Evolutionary conservation across 106 monocot species (phyloP).

Genomic region (Cymbidium sinense): DNA sequence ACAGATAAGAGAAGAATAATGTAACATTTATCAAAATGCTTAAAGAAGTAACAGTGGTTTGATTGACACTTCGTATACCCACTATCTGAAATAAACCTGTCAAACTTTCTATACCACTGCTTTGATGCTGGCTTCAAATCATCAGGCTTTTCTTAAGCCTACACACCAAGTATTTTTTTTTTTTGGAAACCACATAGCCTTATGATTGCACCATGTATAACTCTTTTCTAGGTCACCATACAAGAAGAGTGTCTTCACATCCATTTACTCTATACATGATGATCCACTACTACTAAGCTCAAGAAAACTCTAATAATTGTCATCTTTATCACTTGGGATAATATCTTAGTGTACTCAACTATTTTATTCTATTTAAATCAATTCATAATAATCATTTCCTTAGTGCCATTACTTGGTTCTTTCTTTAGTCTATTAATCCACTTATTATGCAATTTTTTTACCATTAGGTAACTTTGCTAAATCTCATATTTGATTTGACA

Average conservation of each 20-base stretch:
- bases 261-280: background rate
- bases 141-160: background rate
- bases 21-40: background rate
- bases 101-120: background rate
- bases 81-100: background rate
- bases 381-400: background rate
- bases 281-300: background rate
- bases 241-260: slow-evolving; percentile 1
- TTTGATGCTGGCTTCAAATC: background rate
- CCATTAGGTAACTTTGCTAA: background rate
- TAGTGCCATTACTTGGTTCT: background rate
- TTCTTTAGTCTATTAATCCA: background rate
- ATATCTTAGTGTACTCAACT: background rate
- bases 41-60: too few relatives aligned
- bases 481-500: background rate
- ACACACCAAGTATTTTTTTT: background rate
- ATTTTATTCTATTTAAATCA: background rate
- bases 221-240: background rate
- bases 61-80: too few relatives aligned
- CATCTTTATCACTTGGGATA: background rate
- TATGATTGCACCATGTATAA: background rate
- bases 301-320: background rate
- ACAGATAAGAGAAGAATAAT: too few relatives aligned
- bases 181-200: too few relatives aligned
- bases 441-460: background rate